Evolutionary conservation across 2,329 filamentous ascomycete genomes (phyloP).

Genomic region (Annulohypoxylon truncatum): DNA sequence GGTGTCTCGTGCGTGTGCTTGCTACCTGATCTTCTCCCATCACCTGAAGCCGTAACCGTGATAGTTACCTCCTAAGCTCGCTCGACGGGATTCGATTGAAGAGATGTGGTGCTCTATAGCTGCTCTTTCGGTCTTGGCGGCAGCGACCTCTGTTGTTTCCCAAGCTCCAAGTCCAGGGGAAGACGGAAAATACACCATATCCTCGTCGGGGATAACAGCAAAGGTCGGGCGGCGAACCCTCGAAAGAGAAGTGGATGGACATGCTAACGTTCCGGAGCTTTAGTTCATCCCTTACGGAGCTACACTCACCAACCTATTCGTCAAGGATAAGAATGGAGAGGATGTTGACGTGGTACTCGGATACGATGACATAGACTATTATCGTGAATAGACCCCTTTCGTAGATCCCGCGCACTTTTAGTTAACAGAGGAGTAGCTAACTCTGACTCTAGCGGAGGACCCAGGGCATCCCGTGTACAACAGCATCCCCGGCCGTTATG

Average conservation of each 20-base stretch:
- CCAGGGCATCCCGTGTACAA: slow-evolving; percentile 70
- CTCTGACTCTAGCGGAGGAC: slow-evolving; percentile 53
- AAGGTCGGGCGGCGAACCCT: slow-evolving; percentile 40
- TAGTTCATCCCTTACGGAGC: slow-evolving; percentile 62
- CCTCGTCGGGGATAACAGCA: slow-evolving; percentile 47
- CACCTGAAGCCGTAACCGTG: slow-evolving; percentile 18
- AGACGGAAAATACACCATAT: slow-evolving; percentile 50
- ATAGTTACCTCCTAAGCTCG: slow-evolving; percentile 27
- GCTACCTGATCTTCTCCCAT: slow-evolving; percentile 1
- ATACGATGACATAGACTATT: slow-evolving; percentile 70
- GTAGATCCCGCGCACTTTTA: not conserved
- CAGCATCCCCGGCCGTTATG: slow-evolving; percentile 71
- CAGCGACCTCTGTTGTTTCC: slow-evolving; percentile 38
- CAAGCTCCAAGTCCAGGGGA: slow-evolving; percentile 42
- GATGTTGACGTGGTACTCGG: slow-evolving; percentile 73
- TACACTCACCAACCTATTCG: slow-evolving; percentile 70
- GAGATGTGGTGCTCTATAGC: slow-evolving; percentile 43
- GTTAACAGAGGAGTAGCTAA: slow-evolving; percentile 10
- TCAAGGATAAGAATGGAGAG: slow-evolving; percentile 70
- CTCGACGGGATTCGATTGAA: slow-evolving; percentile 25
- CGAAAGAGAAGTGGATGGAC: not conserved
- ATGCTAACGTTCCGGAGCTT: slow-evolving; percentile 9
- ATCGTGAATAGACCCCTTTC: slow-evolving; percentile 54
- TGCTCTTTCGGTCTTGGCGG: slow-evolving; percentile 40
- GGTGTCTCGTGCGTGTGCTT: slow-evolving; percentile 26